Base-by-base conservation (phyloP, 495 filamentous ascomycete genomes). In the Penicillium pancosmium region DNA sequence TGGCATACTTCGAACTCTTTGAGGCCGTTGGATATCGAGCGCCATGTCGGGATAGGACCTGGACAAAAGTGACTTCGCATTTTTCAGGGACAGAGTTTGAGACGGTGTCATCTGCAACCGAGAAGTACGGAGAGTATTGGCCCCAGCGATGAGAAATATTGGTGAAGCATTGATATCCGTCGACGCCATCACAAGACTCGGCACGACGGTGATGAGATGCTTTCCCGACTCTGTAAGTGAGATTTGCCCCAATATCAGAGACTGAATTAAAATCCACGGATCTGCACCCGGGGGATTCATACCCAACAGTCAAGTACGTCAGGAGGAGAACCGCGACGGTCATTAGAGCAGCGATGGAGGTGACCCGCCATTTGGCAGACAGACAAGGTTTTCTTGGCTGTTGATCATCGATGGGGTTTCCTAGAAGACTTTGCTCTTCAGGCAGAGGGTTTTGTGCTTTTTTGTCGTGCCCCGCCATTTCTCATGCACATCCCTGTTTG, bases 81-180 rank as follows among this genome's bases (percentile, higher is more conserved):
- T 74, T 73, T 3, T 74, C 38, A 1, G 91, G 91, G 5, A 89
- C 64, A 1, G 74, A 69, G 2, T 78, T 58, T 4, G 82, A 75
- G 43, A 91, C 79, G 7, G 82, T 69, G 23, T 85, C 81, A 2
- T 67, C 57, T 2, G 63, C 60, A 3, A 92, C 84, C 0, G 84
- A 80, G 76, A 88, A 95, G 70, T 84, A 92, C 13, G 92, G 91
- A 19, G 90, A 90, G 72, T 96, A 94, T 66, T 92, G 90, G 53
- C 91, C 92, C 92, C 91, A 95, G 56, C 73, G 82, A 58, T 89
- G 91, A 4, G 90, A 83, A 44, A 88, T 76, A 15, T 78, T 54
- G 10, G 78, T 57, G 35, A 77, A 72, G 69, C 86, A 90, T 60
- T 86, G 83, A 68, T 86, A 92, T 27, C 90, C 91, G 50, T 71